These are phyloP conservation scores for Erythrophleum ivorense DNA, from an alignment of 331 rosid genomes.

Conservation along the genomic window DNA sequence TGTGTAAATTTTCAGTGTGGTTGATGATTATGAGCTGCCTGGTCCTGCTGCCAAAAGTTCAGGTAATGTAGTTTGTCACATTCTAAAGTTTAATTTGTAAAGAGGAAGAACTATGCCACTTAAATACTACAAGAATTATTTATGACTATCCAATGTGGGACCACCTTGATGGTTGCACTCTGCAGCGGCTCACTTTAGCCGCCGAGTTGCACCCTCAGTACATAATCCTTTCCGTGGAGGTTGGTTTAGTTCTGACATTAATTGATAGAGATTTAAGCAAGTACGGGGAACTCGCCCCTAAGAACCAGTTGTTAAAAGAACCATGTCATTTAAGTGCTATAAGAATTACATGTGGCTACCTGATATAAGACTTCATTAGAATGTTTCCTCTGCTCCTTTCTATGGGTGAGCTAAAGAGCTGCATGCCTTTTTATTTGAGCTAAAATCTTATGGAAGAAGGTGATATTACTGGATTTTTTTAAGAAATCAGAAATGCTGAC, in stretches of 20 bases:
- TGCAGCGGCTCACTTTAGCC: no score
- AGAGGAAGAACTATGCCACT: not conserved
- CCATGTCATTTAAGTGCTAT: not conserved
- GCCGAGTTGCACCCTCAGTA: no score
- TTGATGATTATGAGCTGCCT: slow-evolving; percentile 63
- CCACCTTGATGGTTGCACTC: no score
- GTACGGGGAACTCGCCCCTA: no score
- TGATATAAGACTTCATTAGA: not conserved
- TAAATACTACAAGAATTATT: not conserved
- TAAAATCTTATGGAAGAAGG: not conserved
- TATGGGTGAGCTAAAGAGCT: slow-evolving; percentile 6
- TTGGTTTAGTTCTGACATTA: no score
- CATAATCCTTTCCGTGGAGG: no score
- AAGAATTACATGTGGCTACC: not conserved
- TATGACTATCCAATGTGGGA: not conserved
- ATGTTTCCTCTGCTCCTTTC: not conserved
- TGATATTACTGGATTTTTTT: not conserved
- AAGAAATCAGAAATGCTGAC: not conserved
- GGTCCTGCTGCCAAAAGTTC: slow-evolving; percentile 46
- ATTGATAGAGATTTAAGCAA: no score
- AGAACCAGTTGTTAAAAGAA: not conserved
- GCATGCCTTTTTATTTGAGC: not conserved
- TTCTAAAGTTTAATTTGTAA: slow-evolving; percentile 26
- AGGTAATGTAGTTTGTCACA: slow-evolving; percentile 55
- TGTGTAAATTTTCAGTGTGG: slow-evolving; percentile 63